Evolutionary conservation across 1,284 basidiomycete species (phyloP).

Genomic region (Xerocomus cyaneibrunnescens): DNA sequence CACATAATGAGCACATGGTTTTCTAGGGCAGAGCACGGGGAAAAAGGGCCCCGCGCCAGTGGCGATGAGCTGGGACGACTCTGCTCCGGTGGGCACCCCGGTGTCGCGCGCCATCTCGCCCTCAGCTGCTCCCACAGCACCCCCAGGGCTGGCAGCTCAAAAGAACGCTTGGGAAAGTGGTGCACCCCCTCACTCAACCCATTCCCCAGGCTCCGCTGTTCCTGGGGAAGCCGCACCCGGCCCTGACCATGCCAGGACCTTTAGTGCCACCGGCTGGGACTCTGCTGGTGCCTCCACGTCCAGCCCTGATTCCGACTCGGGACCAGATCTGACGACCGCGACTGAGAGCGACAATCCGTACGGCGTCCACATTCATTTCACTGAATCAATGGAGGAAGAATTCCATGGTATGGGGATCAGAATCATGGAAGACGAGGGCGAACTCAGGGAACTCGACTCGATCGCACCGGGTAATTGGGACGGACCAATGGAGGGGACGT

Average conservation of each 20-base stretch:
- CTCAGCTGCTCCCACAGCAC: background rate
- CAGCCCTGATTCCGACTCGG: conserved; percentile 31
- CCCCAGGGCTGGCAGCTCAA: conserved; percentile 9
- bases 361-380: conserved; percentile 21
- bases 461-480: conserved; percentile 29
- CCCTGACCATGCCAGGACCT: conserved; percentile 9
- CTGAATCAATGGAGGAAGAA: conserved; percentile 31
- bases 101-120: conserved; percentile 3
- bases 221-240: conserved; percentile 4
- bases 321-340: conserved; percentile 23
- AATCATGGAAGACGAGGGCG: conserved; percentile 9
- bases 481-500: conserved; percentile 3
- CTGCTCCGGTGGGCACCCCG: conserved; percentile 19
- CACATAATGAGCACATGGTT: background rate
- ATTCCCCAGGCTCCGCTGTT: conserved; percentile 11
- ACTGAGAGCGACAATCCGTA: conserved; percentile 30
- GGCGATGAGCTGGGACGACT: conserved; percentile 24
- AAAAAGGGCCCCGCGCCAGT: conserved; percentile 4
- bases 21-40: conserved; percentile 18
- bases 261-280: conserved; percentile 23
- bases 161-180: conserved; percentile 12
- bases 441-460: conserved; percentile 23
- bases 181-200: conserved; percentile 3
- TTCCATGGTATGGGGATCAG: conserved; percentile 28
- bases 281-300: conserved; percentile 24